Evolutionary conservation across 495 filamentous ascomycete species (phyloP), one percentile per base, ranked within the genome.

Genomic region (Xylaria acuta): DNA sequence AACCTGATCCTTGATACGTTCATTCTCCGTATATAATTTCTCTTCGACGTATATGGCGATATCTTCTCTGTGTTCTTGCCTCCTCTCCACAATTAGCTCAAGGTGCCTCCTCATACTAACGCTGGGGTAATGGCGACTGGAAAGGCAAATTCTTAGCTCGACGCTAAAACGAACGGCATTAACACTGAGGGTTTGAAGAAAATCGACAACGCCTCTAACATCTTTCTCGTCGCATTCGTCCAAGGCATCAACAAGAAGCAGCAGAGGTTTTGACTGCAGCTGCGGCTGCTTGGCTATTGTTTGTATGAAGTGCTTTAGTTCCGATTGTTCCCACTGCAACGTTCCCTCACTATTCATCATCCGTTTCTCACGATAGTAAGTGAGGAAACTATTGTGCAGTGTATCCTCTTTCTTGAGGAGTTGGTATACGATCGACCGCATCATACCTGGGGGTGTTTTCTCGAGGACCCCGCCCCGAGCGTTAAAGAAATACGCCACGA

Each of bases 41-140:
- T 0, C 11, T 40, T 38, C 25, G 32, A 16, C 34, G 25, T 68
- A 68, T n/a, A n/a, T n/a, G n/a, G n/a, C n/a, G n/a, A n/a, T n/a
- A n/a, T n/a, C 22, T 58, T 20, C 11, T 56, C 20, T 7, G 43
- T 1, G 38, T 68, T 45, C 38, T 58, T 82, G 34, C 34, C 34
- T 36, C 34, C 34, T 36, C 34, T 36, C 34, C 34, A 36, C 34
- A 36, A 36, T 36, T 36, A 36, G 34, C 34, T 36, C 34, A 36
- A 36, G 34, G 34, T 36, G 2, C 34, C 6, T 36, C 34, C 6
- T 36, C 34, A 36, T 36, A 6, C 79, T 9, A 82, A 67, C 2
- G 64, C 63, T 69, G 0, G 86, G 86, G 64, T 87, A 87, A 74
- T 86, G 84, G 5, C 86, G 78, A 75, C 86, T 88, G 0, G 87